Percentiles rank a stretch among this genome's conserved stretches.
phyloP scores from a whole-genome alignment of 495 filamentous ascomycete species.

The Hyphodiscus hymeniophilus region DNA sequence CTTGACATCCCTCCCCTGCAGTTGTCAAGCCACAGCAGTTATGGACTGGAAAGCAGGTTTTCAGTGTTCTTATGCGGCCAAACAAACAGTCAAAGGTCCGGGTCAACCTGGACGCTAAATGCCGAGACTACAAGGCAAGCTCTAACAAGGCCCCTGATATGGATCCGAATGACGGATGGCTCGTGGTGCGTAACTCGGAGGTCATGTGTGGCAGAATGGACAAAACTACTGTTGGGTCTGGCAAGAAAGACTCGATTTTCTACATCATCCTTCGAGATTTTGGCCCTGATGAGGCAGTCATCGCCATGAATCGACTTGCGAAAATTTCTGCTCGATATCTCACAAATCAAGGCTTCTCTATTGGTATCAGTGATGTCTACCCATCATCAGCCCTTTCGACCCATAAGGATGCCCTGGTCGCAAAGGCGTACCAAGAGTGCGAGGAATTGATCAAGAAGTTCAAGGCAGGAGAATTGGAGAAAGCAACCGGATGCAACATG shows the following conservation, averaged over 20 bases:
- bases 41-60: conserved; percentile 98
- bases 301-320: conserved; percentile 89
- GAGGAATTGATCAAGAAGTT: conserved; percentile 78
- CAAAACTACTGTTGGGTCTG: conserved; percentile 87
- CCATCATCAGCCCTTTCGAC: conserved; percentile 59
- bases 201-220: conserved; percentile 99
- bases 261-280: conserved; percentile 94
- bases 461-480: conserved; percentile 68
- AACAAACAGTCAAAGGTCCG: conserved; percentile 70
- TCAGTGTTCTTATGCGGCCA: conserved; percentile 90
- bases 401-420: conserved; percentile 67
- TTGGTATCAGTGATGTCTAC: conserved; percentile 90
- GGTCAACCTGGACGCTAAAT: conserved; percentile 90
- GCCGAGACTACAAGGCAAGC: conserved; percentile 65
- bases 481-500: conserved; percentile 80
- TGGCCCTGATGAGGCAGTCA: conserved; percentile 78
- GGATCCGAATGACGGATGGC: conserved; percentile 74
- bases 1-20: conserved; percentile 83
- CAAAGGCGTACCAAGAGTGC: conserved; percentile 70
- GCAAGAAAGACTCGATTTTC: conserved; percentile 96
- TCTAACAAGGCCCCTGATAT: conserved; percentile 58
- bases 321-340: conserved; percentile 85
- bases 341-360: conserved; percentile 87
- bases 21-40: conserved; percentile 78
- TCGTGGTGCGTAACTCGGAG: conserved; percentile 92